A percentile compares a stretch with the other conserved stretches of the same genome.
phyloP scores from a whole-genome alignment of 768 basidiomycete species.

The Gymnopilus junonius region DNA sequence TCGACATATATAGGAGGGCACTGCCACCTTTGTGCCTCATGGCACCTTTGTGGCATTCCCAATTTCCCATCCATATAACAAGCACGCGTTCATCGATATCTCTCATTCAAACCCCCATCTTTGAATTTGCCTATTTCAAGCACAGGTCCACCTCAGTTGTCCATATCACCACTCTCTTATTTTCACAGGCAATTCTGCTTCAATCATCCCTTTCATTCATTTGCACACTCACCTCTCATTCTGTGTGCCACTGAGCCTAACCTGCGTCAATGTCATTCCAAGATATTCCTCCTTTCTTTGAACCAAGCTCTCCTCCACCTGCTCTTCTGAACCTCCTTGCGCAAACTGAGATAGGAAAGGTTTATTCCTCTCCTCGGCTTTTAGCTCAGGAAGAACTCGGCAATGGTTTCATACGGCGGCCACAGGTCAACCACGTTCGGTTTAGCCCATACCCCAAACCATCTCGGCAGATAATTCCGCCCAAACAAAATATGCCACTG shows the following conservation, averaged over 20 bases:
- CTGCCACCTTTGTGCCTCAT: too few relatives aligned
- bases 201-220: too few relatives aligned
- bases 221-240: not conserved
- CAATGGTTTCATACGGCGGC: not conserved
- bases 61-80: too few relatives aligned
- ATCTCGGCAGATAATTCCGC: not conserved
- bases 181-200: too few relatives aligned
- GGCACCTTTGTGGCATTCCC: too few relatives aligned
- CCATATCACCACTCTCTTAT: too few relatives aligned
- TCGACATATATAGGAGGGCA: not conserved
- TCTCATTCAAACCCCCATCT: too few relatives aligned
- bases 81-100: too few relatives aligned
- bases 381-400: slow-evolving; percentile 14
- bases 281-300: slow-evolving; percentile 15
- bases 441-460: not conserved
- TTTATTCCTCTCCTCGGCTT: not conserved
- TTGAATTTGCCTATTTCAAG: too few relatives aligned
- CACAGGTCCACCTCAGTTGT: too few relatives aligned
- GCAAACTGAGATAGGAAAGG: slow-evolving; percentile 13
- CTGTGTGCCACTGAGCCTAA: too few relatives aligned
- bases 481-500: not conserved
- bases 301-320: slow-evolving; percentile 20
- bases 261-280: not conserved
- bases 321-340: slow-evolving; percentile 15
- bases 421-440: not conserved